Percentiles rank a stretch among this genome's conserved stretches.
phyloP scores from a whole-genome alignment of 768 basidiomycete species.

The Suillus tomentosus region DNA sequence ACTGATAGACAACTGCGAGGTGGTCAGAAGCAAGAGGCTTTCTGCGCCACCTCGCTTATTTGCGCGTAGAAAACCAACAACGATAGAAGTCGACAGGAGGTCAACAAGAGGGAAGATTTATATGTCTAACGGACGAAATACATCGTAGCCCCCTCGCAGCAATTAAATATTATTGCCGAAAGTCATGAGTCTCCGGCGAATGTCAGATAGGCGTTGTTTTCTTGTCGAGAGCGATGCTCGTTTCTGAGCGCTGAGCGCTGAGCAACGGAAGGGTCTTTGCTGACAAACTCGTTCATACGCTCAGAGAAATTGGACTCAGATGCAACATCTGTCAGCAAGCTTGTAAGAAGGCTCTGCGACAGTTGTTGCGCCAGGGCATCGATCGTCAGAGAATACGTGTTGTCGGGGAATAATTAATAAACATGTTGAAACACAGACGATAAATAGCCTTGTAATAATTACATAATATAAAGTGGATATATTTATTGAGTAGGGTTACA shows the following conservation, averaged over 20 bases:
- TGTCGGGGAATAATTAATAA: constrained; percentile 21
- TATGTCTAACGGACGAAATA: neutral
- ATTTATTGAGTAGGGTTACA: too few relatives aligned
- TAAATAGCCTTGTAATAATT: constrained; percentile 37
- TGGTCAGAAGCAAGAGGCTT: too few relatives aligned
- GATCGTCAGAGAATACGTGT: constrained; percentile 46
- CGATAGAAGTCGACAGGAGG: too few relatives aligned
- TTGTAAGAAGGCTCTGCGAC: constrained; percentile 37
- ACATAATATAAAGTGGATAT: too few relatives aligned
- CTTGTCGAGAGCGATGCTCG: constrained; percentile 38
- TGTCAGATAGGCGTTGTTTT: constrained; percentile 40
- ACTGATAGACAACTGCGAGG: too few relatives aligned
- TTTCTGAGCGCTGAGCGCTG: constrained; percentile 18
- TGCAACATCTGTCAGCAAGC: constrained; percentile 29
- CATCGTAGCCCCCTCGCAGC: neutral
- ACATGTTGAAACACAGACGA: neutral
- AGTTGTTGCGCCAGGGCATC: constrained; percentile 40
- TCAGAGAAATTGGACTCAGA: constrained; percentile 23
- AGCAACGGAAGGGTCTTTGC: constrained; percentile 45
- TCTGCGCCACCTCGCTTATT: too few relatives aligned
- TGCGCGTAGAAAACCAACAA: too few relatives aligned
- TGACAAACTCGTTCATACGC: constrained; percentile 36
- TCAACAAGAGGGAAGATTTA: too few relatives aligned
- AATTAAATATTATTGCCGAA: constrained; percentile 18
- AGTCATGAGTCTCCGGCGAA: constrained; percentile 37